phyloP scores from a whole-genome alignment of 73 alveolate species.

The Paramecium bursaria region DNA sequence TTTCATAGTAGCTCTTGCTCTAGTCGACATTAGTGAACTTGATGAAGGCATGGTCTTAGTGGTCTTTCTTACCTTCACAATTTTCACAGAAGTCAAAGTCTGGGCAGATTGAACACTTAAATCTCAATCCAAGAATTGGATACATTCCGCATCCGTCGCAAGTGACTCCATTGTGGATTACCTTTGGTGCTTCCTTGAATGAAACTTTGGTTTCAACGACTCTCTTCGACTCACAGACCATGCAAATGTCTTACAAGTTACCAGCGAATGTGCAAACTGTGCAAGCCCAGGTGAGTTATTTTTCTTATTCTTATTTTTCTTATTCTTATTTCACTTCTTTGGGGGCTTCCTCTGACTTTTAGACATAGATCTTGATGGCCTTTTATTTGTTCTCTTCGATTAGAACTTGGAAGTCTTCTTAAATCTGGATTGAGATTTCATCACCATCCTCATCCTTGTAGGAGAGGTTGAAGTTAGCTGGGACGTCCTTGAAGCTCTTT shows the following conservation, averaged over 20 bases:
- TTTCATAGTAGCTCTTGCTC: too few species aligned
- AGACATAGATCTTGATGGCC: not conserved
- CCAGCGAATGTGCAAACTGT: too few species aligned
- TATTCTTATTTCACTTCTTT: not conserved
- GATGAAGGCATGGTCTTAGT: too few species aligned
- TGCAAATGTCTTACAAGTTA: too few species aligned
- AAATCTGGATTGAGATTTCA: constrained; percentile 14
- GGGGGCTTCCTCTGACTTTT: not conserved
- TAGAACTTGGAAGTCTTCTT: constrained; percentile 10
- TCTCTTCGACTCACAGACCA: too few species aligned
- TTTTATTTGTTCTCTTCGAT: constrained; percentile 2
- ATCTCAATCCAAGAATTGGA: constrained; percentile 91
- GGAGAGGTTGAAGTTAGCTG: not conserved
- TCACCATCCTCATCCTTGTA: constrained; percentile 43
- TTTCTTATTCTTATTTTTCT: not conserved
- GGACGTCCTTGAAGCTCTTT: not conserved
- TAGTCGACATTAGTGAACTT: too few species aligned
- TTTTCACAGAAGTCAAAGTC: constrained; percentile 90
- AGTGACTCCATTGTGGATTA: constrained; percentile 64
- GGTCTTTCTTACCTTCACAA: constrained; percentile 80
- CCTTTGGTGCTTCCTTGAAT: constrained; percentile 33
- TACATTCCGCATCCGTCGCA: constrained; percentile 86
- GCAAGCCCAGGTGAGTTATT: constrained; percentile 4
- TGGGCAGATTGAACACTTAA: constrained; percentile 84
- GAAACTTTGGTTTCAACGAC: too few species aligned